Percentiles rank a stretch among this genome's conserved stretches.
Conservation (phyloP, 768 basidiomycete species). For the Termitomyces sp. region DNA sequence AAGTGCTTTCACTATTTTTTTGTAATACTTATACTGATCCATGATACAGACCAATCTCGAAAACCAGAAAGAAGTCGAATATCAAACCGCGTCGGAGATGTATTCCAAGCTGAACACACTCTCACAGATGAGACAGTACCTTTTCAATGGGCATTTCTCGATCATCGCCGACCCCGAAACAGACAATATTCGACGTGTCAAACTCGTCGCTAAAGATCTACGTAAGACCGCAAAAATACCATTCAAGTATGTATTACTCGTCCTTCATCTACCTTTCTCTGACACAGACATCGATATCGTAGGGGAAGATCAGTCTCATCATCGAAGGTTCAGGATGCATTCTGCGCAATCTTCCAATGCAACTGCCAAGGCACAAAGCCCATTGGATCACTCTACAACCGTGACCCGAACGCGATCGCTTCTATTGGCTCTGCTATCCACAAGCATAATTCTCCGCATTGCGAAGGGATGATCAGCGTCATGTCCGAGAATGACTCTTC, state of each 20-base stretch:
- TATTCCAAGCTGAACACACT: constrained; percentile 19
- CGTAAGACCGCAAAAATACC: constrained; percentile 24
- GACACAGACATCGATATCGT: not conserved
- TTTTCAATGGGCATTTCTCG: constrained; percentile 24
- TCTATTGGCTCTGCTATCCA: not conserved
- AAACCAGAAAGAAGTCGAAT: constrained; percentile 16
- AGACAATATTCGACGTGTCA: constrained; percentile 19
- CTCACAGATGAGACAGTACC: constrained; percentile 6
- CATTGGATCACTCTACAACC: not conserved
- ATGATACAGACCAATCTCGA: not conserved
- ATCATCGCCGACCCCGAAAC: constrained; percentile 23
- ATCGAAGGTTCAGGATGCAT: not conserved
- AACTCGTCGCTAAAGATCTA: constrained; percentile 24
- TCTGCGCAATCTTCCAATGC: not conserved
- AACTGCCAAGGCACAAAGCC: not conserved
- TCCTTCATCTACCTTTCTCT: not conserved
- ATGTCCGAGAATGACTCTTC: constrained; percentile 20
- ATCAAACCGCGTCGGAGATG: constrained; percentile 25
- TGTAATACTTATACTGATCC: not conserved
- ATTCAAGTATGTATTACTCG: constrained; percentile 22
- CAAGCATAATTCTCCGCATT: constrained; percentile 1
- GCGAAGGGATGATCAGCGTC: constrained; percentile 22
- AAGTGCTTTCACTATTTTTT: not conserved
- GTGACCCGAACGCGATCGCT: not conserved
- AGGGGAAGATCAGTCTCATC: not conserved